A percentile compares a stretch with the other conserved stretches of the same genome.
Evolutionary conservation across 140 eudicot species (phyloP).

Genomic region (Senecio squalidus): DNA sequence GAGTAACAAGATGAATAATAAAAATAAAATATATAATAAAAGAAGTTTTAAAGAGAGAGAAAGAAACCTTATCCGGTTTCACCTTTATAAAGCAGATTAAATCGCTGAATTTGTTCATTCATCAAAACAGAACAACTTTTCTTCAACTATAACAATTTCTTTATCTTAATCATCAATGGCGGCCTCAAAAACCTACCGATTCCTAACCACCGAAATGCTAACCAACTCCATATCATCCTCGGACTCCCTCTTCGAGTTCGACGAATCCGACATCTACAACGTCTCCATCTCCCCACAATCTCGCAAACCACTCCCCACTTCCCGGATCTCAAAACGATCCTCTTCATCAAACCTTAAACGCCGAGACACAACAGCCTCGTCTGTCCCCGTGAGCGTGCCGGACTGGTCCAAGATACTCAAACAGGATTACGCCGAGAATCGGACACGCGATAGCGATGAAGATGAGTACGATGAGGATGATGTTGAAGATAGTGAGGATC

Average conservation of each 20-base stretch:
- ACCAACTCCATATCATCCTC: constrained; percentile 13
- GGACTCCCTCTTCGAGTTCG: constrained; percentile 53
- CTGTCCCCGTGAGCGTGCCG: constrained; percentile 82
- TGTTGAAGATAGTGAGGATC: constrained; percentile 32
- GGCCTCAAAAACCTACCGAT: constrained; percentile 50
- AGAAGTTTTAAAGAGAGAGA: no score
- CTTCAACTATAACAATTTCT: not conserved
- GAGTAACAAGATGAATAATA: no score
- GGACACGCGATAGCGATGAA: constrained; percentile 46
- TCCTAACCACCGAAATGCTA: constrained; percentile 38
- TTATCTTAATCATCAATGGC: constrained; percentile 28
- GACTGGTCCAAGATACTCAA: constrained; percentile 87
- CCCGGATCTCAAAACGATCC: constrained; percentile 28
- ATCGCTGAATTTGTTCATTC: no score
- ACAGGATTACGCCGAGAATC: constrained; percentile 47
- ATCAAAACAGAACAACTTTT: no score
- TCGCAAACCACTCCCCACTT: constrained; percentile 24
- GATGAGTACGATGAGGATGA: constrained; percentile 30
- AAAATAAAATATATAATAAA: not conserved
- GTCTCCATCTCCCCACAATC: constrained; percentile 46
- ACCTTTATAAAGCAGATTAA: no score
- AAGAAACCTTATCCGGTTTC: constrained; percentile 50
- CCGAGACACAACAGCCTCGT: constrained; percentile 35
- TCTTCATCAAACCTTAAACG: constrained; percentile 1
- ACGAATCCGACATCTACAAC: constrained; percentile 80